These are phyloP conservation scores for Trametes cinnabarina DNA, from an alignment of 768 basidiomycete genomes.

Conservation along the genomic window DNA sequence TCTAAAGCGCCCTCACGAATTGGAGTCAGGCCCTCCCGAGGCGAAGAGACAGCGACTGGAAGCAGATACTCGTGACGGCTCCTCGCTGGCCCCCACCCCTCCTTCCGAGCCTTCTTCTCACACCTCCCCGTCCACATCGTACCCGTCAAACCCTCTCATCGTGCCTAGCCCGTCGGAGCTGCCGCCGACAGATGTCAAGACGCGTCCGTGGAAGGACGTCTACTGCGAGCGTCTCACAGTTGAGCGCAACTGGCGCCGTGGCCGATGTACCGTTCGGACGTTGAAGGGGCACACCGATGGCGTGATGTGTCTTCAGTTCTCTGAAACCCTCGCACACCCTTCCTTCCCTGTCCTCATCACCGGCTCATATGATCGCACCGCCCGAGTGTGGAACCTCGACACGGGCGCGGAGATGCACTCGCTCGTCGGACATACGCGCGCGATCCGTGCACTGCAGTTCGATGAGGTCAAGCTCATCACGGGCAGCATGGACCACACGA, in stretches of 20 bases:
- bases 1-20: slow-evolving; percentile 42
- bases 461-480: slow-evolving; percentile 95
- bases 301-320: slow-evolving; percentile 96
- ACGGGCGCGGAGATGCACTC: slow-evolving; percentile 80
- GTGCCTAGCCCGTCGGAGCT: slow-evolving; percentile 16
- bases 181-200: slow-evolving; percentile 38
- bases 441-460: slow-evolving; percentile 91
- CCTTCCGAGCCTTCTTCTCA: slow-evolving; percentile 5
- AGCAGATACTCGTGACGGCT: slow-evolving; percentile 27
- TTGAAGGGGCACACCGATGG: slow-evolving; percentile 94
- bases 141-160: slow-evolving; percentile 28
- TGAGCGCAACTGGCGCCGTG: slow-evolving; percentile 96
- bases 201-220: slow-evolving; percentile 97
- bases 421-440: slow-evolving; percentile 87
- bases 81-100: slow-evolving; percentile 31
- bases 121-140: slow-evolving; percentile 14
- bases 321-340: slow-evolving; percentile 77
- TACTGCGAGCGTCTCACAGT: slow-evolving; percentile 96
- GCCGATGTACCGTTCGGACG: slow-evolving; percentile 79
- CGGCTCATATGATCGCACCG: slow-evolving; percentile 94
- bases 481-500: slow-evolving; percentile 92
- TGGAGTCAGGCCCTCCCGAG: slow-evolving; percentile 13
- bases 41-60: slow-evolving; percentile 35
- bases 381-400: slow-evolving; percentile 95
- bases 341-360: slow-evolving; percentile 94